phyloP scores from a whole-genome alignment of 106 monocot species.

The Acanthochlamys bracteata region DNA sequence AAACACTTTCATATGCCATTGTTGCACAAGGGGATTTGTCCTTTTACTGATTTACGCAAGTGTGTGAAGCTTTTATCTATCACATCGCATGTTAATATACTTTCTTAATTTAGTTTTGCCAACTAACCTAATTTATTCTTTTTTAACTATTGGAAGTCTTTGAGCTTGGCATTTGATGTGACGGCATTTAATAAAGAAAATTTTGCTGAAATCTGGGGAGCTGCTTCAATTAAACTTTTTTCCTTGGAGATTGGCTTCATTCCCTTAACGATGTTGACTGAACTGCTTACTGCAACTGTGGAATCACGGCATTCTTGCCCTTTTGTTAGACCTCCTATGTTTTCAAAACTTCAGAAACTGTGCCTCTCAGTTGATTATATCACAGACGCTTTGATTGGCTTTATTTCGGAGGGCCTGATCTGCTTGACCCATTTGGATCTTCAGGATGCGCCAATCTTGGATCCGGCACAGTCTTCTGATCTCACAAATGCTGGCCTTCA shows the following conservation, averaged over 20 bases:
- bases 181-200: conserved; percentile 45
- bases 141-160: conserved; percentile 30
- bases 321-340: conserved; percentile 28
- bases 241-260: conserved; percentile 80
- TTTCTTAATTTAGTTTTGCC: neutral
- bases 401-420: conserved; percentile 58
- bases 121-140: neutral
- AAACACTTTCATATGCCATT: no score
- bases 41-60: no score
- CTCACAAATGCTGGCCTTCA: conserved; percentile 87
- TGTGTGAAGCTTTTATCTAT: no score
- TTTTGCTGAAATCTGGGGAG: conserved; percentile 60
- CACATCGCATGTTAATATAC: neutral
- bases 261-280: conserved; percentile 48
- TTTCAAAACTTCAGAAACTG: conserved; percentile 64
- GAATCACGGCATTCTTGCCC: conserved; percentile 13
- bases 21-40: no score
- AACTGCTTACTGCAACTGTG: conserved; percentile 27
- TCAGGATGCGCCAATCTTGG: conserved; percentile 75
- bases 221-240: conserved; percentile 47
- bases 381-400: conserved; percentile 50
- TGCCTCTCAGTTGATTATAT: conserved; percentile 79
- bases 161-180: conserved; percentile 75
- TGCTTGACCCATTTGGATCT: conserved; percentile 73
- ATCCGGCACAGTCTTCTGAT: conserved; percentile 46